Evolutionary conservation across 768 basidiomycete species (phyloP), one percentile per base, ranked within the genome.

Genomic region (Cantharellus cinnabarinus): DNA sequence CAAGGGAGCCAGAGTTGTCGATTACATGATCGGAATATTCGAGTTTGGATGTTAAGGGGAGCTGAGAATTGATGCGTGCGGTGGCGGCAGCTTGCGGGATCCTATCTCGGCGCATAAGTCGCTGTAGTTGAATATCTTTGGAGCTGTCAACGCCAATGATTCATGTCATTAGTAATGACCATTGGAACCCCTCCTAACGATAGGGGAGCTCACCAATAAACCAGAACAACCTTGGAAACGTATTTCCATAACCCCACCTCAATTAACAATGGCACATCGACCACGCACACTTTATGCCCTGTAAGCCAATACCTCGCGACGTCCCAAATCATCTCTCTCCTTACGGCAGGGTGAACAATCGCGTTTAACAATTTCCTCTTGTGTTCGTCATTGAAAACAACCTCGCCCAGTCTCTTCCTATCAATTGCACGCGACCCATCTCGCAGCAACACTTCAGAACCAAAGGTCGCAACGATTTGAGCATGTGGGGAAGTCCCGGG

Each of bases 301-400:
- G 70, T 71, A 52, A 89, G 54, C 89, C 93, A 99, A 60, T 73
- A 73, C 60, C 72, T 71, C 56, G 89, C 52, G 2, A 93, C 76
- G 57, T 73, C 73, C 75, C 76, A 77, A 5, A 83, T 65, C 77
- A 97, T 86, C n/a, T 77, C 80, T 62, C 77, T 75, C 57, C 82
- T 71, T n/a, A 98, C 88, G 0, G 86, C 84, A 3, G 95, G 94
- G 67, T 99, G 95, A 3, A 91, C 79, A 64, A 98, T 93, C 4
- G 71, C 67, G 64, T 97, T 97, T 60, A 98, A 71, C 67, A 75
- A 74, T 66, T 75, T 78, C 58, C 93, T 74, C 70, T 87, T 80
- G 10, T 64, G 69, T 50, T 78, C 78, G 65, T 93, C 84, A 29
- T 76, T 78, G 72, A 98, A 99, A 50, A 99, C 78, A 62, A 95